Percentiles rank a stretch among this genome's conserved stretches.
Evolutionary conservation across 208 protist genomes (phyloP).

Genomic region (Vickermania spadyakhi): DNA sequence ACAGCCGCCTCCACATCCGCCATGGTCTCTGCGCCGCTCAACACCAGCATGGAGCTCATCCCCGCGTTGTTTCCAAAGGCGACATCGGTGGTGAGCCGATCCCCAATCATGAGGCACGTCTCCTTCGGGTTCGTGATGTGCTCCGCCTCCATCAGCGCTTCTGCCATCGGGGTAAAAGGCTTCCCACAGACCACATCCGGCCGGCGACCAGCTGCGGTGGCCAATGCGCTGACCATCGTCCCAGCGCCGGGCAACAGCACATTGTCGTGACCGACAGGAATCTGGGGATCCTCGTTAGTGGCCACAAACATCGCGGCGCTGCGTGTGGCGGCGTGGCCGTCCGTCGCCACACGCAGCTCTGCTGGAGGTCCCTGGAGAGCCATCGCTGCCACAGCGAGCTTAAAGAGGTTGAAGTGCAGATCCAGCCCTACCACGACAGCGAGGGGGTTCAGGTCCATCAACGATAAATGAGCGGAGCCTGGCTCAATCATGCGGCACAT

Average conservation of each 20-base stretch:
- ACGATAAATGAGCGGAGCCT: constrained; percentile 21
- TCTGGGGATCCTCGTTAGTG: constrained; percentile 68
- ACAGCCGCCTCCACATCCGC: constrained; percentile 31
- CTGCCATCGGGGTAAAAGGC: constrained; percentile 43
- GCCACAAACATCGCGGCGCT: constrained; percentile 33
- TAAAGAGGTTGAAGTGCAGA: constrained; percentile 54
- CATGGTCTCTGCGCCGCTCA: constrained; percentile 41
- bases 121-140: constrained; percentile 23
- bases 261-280: constrained; percentile 24
- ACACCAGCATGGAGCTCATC: constrained; percentile 55
- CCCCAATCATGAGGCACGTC: constrained; percentile 66
- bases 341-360: not conserved
- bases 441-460: constrained; percentile 37
- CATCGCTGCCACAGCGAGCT: constrained; percentile 39
- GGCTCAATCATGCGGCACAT: constrained; percentile 16
- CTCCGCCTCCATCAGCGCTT: constrained; percentile 40
- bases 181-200: constrained; percentile 65
- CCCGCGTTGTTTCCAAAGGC: constrained; percentile 57
- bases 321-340: no score
- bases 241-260: constrained; percentile 52
- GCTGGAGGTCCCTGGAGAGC: constrained; percentile 22
- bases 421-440: constrained; percentile 61
- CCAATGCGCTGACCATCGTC: constrained; percentile 26
- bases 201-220: constrained; percentile 13
- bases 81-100: constrained; percentile 69